Evolutionary conservation across 2,329 filamentous ascomycete species (phyloP).

Genomic region (Calonectria pseudoreteaudii): DNA sequence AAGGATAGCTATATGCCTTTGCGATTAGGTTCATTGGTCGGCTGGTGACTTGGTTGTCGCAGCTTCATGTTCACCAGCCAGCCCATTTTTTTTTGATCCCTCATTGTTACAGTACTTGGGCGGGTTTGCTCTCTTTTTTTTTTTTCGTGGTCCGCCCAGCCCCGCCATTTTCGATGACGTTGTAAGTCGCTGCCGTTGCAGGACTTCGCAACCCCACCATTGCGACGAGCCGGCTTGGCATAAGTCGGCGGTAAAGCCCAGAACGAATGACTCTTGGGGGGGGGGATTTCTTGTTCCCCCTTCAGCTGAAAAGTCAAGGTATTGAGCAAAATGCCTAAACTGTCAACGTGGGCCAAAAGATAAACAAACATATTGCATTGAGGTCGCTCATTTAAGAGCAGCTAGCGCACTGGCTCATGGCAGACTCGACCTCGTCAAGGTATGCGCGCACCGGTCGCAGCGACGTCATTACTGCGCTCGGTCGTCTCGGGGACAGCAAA

Average conservation of each 20-base stretch:
- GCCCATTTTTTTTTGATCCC: not conserved
- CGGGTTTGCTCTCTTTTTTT: not conserved
- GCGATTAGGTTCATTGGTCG: not conserved
- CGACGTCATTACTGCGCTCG: not conserved
- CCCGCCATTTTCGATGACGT: constrained; percentile 26
- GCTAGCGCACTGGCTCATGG: not conserved
- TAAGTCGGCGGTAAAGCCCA: not conserved
- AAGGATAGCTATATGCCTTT: not conserved
- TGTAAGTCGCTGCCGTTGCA: not conserved
- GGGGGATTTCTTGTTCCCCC: not conserved
- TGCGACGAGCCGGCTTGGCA: not conserved
- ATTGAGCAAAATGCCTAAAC: not conserved
- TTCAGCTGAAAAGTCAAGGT: not conserved
- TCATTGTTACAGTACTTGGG: not conserved
- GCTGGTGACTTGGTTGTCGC: not conserved
- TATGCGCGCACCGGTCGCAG: not conserved
- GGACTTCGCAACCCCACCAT: not conserved
- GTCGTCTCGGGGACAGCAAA: not conserved
- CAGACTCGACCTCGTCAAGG: not conserved
- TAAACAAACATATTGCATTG: not conserved
- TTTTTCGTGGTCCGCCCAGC: not conserved
- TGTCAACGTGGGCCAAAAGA: not conserved
- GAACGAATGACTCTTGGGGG: not conserved
- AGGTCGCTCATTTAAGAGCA: not conserved
- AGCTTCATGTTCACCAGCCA: constrained; percentile 15